Evolutionary conservation across 306 rosid genomes (phyloP), one percentile per base, ranked within the genome.

Genomic region (Medicago ruthenica): DNA sequence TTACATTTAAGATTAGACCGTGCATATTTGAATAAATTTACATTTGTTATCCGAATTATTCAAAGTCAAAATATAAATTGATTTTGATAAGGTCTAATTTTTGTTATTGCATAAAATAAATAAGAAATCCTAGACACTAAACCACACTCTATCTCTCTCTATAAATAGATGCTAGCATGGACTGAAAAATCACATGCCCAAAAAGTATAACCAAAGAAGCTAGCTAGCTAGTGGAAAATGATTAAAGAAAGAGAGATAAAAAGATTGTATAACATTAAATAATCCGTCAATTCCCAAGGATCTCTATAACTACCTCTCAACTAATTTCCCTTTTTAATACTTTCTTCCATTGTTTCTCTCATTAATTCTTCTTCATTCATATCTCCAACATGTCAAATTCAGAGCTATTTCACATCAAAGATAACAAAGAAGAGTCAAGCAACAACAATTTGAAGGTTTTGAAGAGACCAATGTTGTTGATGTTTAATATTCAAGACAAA

Each of bases 221-320:
- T 66, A 37, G 71, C 68, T 66, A 37, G 13, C 48, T 41, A 41
- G 71, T 17, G 45, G 74, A 41, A 41, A 62, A 41, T 61, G 64
- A 36, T 51, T 41, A 42, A 41, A 77, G 37, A 71, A 68, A 61
- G 24, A 57, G 36, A 65, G 40, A 61, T 8, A 80, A 71, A 73
- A 72, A 51, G 73, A 3, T 60, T 21, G 64, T 15, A 24, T 11
- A 45, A 48, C 71, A 37, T 69, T 76, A 66, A 44, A 39, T 55
- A 57, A 20, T 39, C 82, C 62, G 34, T 54, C 76, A 41, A 53
- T 42, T 67, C 62, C 47, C 66, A 4, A 4, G 70, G 81, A 76
- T 73, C 76, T 76, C 72, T 79, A 65, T 76, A 71, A 64, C 80
- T 61, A 42, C 73, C 73, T 47, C 77, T 40, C 55, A 75, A 74